These are phyloP conservation scores for Fusarium xyrophilum DNA, from an alignment of 2,329 filamentous ascomycete species.

Conservation along the genomic window DNA sequence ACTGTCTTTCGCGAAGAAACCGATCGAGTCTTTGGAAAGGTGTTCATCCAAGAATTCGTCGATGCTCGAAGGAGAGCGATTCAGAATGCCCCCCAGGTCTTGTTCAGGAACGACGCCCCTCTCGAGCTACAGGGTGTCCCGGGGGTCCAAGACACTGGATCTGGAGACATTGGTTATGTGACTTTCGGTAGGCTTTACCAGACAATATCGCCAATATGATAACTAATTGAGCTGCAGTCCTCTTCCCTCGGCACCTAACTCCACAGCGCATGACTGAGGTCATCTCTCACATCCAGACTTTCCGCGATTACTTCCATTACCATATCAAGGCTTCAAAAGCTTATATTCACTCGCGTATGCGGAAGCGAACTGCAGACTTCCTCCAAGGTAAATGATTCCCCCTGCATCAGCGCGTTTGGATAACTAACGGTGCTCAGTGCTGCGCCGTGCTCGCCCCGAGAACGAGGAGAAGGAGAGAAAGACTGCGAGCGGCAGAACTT, in stretches of 20 bases:
- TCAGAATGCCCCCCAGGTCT: conserved; percentile 96
- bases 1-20: conserved; percentile 98
- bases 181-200: conserved; percentile 78
- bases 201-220: background rate
- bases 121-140: conserved; percentile 87
- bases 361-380: conserved; percentile 96
- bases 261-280: conserved; percentile 89
- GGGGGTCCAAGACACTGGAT: conserved; percentile 77
- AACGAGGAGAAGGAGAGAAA: conserved; percentile 97
- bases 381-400: conserved; percentile 76
- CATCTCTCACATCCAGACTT: conserved; percentile 99
- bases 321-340: conserved; percentile 99
- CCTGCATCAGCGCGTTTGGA: background rate
- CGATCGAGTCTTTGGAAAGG: conserved; percentile 95
- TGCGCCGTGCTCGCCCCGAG: conserved; percentile 92
- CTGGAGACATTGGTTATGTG: conserved; percentile 92
- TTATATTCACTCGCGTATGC: conserved; percentile 98
- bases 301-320: conserved; percentile 99
- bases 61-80: conserved; percentile 94
- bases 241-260: conserved; percentile 94
- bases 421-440: conserved; percentile 64
- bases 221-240: conserved; percentile 62
- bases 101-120: conserved; percentile 94
- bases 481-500: conserved; percentile 95
- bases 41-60: conserved; percentile 98